These are phyloP conservation scores for Hysterangium stoloniferum DNA, from an alignment of 768 basidiomycete genomes.

Conservation along the genomic window DNA sequence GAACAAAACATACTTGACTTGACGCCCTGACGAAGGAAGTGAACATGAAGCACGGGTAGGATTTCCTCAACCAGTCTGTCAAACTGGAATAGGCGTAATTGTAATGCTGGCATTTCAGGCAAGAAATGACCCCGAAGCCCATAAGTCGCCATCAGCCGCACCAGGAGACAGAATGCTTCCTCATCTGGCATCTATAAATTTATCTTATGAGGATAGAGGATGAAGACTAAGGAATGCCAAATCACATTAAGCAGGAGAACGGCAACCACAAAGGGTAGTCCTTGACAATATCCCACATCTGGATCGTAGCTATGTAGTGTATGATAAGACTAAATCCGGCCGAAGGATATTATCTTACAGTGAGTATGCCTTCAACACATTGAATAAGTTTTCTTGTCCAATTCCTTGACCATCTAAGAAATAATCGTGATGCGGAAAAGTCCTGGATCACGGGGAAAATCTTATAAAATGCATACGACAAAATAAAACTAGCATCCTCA, in stretches of 20 bases:
- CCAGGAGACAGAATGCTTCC: slow-evolving; percentile 93
- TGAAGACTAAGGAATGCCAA: not conserved
- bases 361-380: slow-evolving; percentile 96
- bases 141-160: slow-evolving; percentile 93
- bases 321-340: not conserved
- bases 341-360: slow-evolving; percentile 42
- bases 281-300: slow-evolving; percentile 97
- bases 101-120: slow-evolving; percentile 98
- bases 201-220: not conserved
- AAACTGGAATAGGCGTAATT: slow-evolving; percentile 84
- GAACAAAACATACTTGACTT: slow-evolving; percentile 99
- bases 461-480: too few species aligned
- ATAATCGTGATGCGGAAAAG: slow-evolving; percentile 95
- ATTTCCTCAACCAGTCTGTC: slow-evolving; percentile 91
- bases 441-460: slow-evolving; percentile 49
- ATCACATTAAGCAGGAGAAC: slow-evolving; percentile 85
- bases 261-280: slow-evolving; percentile 92
- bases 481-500: slow-evolving; percentile 24
- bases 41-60: slow-evolving; percentile 85
- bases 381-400: slow-evolving; percentile 96
- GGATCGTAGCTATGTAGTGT: slow-evolving; percentile 59
- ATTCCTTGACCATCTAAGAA: slow-evolving; percentile 92
- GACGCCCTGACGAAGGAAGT: slow-evolving; percentile 88
- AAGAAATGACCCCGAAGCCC: slow-evolving; percentile 94
- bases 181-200: slow-evolving; percentile 91